Percentiles rank a stretch among this genome's conserved stretches.
Conservation (phyloP, 768 basidiomycete genomes). For the Mycena galopus region DNA sequence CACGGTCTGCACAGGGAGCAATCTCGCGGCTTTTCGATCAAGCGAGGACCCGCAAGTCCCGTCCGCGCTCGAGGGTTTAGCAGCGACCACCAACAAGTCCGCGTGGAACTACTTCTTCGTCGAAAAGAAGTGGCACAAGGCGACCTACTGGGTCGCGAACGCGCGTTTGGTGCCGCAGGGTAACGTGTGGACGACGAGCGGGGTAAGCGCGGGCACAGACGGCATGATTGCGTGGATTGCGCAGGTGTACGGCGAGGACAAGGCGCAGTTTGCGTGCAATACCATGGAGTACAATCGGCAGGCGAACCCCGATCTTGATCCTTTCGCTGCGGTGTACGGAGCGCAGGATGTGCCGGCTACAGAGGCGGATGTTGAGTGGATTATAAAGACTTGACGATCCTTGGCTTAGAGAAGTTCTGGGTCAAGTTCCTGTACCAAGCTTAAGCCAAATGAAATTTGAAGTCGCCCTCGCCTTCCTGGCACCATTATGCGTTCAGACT, state of each 20-base stretch:
- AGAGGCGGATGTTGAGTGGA: constrained; percentile 23
- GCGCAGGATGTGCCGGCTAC: constrained; percentile 23
- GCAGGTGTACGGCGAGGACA: constrained; percentile 24
- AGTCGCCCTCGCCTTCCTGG: too few relatives aligned
- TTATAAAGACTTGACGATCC: constrained; percentile 19
- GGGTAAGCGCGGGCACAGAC: constrained; percentile 26
- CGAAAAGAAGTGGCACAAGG: constrained; percentile 5
- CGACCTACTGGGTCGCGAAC: constrained; percentile 21
- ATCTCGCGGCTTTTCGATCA: constrained; percentile 14
- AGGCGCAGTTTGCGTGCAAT: constrained; percentile 21
- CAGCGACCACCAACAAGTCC: constrained; percentile 25
- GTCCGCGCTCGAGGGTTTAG: constrained; percentile 16
- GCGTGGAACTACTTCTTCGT: constrained; percentile 22
- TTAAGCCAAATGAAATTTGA: too few relatives aligned
- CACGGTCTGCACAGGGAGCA: constrained; percentile 21
- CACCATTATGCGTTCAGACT: too few relatives aligned
- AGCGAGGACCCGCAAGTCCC: not conserved
- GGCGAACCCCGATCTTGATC: constrained; percentile 18
- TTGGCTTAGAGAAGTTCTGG: constrained; percentile 1
- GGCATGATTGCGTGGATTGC: constrained; percentile 26
- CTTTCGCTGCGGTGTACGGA: constrained; percentile 27
- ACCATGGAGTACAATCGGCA: constrained; percentile 22
- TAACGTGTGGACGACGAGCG: constrained; percentile 27
- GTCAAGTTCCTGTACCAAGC: too few relatives aligned
- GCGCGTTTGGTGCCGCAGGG: constrained; percentile 24